phyloP scores from a whole-genome alignment of 257 asterid species.

The Hygrophila difformis region DNA sequence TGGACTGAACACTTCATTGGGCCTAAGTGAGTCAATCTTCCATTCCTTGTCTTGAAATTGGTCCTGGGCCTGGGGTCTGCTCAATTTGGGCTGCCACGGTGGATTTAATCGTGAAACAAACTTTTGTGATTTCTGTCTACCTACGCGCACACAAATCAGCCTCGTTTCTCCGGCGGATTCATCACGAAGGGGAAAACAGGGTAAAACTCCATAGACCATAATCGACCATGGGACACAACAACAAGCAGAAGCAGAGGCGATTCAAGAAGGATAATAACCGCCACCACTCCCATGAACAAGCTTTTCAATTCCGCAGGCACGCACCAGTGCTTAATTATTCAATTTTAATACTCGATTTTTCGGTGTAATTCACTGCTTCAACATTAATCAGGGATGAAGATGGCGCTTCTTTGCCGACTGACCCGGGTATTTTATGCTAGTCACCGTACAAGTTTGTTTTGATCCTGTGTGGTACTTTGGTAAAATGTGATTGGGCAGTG shows the following conservation, averaged over 20 bases:
- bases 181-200: too few relatives aligned
- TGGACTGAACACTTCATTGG: too few relatives aligned
- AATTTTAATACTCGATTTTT: background rate
- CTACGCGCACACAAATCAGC: too few relatives aligned
- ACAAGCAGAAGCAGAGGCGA: conserved; percentile 75
- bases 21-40: too few relatives aligned
- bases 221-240: conserved; percentile 70
- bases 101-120: too few relatives aligned
- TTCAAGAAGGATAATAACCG: conserved; percentile 43
- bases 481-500: conserved; percentile 11
- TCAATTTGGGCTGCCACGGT: too few relatives aligned
- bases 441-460: background rate
- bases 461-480: background rate
- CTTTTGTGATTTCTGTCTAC: too few relatives aligned
- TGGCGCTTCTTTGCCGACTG: conserved; percentile 55
- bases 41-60: too few relatives aligned
- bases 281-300: conserved; percentile 32
- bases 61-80: too few relatives aligned
- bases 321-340: background rate
- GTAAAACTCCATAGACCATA: too few relatives aligned
- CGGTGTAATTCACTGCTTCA: conserved; percentile 4
- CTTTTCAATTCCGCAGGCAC: conserved; percentile 34
- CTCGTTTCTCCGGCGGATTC: too few relatives aligned
- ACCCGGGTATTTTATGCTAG: conserved; percentile 39
- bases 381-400: conserved; percentile 38